Evolutionary conservation across 306 rosid species (phyloP).

Genomic region (Quercus robur): DNA sequence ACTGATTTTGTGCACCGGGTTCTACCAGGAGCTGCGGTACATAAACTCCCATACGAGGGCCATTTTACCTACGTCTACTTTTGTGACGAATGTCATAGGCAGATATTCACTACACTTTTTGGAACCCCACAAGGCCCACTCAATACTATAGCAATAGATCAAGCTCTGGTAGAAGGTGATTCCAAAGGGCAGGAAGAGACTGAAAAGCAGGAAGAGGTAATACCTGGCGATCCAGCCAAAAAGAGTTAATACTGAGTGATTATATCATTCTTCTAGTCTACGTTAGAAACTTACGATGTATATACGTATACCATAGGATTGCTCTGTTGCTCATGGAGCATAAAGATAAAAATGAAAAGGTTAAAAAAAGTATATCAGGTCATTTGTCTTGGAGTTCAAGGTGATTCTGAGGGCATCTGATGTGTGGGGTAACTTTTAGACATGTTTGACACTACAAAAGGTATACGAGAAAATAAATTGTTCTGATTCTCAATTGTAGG

Average conservation of each 20-base stretch:
- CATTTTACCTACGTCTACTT: constrained; percentile 89
- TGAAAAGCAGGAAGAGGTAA: not conserved
- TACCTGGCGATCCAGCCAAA: constrained; percentile 24
- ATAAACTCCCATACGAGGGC: constrained; percentile 97
- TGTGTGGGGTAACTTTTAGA: not conserved
- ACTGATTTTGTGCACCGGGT: constrained; percentile 95
- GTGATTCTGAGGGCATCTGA: not conserved
- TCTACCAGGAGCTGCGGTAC: constrained; percentile 91
- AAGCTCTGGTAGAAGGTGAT: constrained; percentile 26
- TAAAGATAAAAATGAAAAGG: not conserved
- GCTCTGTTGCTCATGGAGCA: constrained; percentile 38
- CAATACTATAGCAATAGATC: constrained; percentile 28
- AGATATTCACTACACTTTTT: constrained; percentile 86
- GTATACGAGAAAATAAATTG: not conserved
- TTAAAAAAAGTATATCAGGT: not conserved
- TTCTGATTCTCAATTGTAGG: not conserved
- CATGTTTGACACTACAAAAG: not conserved
- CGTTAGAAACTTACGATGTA: constrained; percentile 40
- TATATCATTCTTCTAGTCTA: not conserved
- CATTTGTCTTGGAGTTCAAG: not conserved
- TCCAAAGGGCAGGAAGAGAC: constrained; percentile 33
- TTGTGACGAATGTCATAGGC: constrained; percentile 95
- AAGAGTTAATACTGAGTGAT: not conserved
- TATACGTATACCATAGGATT: constrained; percentile 37
- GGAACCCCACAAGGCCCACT: constrained; percentile 95